phyloP scores from a whole-genome alignment of 208 protist genomes.

The Crithidia brevicula region DNA sequence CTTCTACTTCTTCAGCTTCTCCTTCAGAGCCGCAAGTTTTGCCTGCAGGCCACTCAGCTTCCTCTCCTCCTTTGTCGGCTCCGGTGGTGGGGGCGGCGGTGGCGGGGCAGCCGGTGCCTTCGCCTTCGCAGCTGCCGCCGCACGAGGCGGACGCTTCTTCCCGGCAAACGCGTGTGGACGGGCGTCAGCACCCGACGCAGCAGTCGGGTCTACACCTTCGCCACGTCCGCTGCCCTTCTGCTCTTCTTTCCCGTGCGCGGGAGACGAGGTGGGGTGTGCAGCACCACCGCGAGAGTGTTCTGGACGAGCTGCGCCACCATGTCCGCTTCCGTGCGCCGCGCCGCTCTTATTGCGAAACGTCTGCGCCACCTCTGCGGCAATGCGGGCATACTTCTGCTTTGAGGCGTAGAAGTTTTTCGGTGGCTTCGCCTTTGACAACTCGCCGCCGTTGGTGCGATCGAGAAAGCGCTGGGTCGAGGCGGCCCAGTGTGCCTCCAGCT shows the following conservation, averaged over 20 bases:
- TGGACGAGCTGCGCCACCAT: background rate
- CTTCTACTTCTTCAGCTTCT: conserved; percentile 76
- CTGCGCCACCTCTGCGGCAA: conserved; percentile 71
- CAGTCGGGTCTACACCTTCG: background rate
- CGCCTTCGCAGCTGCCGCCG: conserved; percentile 17
- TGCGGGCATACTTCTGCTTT: conserved; percentile 55
- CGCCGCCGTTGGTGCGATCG: conserved; percentile 55
- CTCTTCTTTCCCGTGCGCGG: background rate
- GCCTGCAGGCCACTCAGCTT: conserved; percentile 87
- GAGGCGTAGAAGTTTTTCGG: conserved; percentile 70
- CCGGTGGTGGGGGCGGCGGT: conserved; percentile 43
- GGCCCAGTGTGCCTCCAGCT: conserved; percentile 40
- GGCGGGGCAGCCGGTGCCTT: conserved; percentile 8
- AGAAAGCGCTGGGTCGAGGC: conserved; percentile 41
- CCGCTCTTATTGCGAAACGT: conserved; percentile 37
- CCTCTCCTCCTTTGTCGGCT: conserved; percentile 76
- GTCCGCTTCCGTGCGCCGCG: background rate
- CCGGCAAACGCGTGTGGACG: background rate
- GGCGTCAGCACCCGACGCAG: background rate
- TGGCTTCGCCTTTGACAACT: conserved; percentile 43
- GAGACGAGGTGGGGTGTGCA: background rate
- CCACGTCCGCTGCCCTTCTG: background rate
- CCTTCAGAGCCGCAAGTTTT: conserved; percentile 75
- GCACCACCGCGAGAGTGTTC: conserved; percentile 8
- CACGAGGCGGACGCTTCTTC: conserved; percentile 12